Conservation (phyloP, 768 basidiomycete species). For the Panaeolus cyanescens region DNA sequence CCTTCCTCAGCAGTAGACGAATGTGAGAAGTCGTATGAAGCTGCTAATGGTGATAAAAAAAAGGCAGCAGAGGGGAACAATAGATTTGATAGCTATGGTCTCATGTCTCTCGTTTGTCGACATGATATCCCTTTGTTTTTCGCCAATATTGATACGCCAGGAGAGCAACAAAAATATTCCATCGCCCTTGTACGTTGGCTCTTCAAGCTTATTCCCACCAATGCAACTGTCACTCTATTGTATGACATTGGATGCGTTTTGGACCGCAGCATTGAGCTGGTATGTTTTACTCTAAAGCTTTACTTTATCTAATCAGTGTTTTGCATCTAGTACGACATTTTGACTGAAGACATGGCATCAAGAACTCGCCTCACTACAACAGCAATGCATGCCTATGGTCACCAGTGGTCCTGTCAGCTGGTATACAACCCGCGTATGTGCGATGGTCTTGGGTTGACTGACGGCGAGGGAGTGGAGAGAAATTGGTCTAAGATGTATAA, state of each 20-base stretch:
- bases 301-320: not conserved
- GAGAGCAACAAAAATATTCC: constrained; percentile 30
- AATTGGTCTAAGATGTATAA: constrained; percentile 32
- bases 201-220: constrained; percentile 21
- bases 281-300: constrained; percentile 15
- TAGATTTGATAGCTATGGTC: constrained; percentile 32
- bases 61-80: constrained; percentile 14
- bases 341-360: constrained; percentile 12
- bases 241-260: constrained; percentile 39
- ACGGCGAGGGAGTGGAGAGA: constrained; percentile 36
- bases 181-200: constrained; percentile 28
- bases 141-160: constrained; percentile 37
- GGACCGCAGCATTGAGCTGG: constrained; percentile 27
- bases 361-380: constrained; percentile 26
- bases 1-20: constrained; percentile 32
- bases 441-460: constrained; percentile 29
- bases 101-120: constrained; percentile 39
- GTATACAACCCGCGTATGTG: constrained; percentile 32
- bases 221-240: constrained; percentile 23
- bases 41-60: constrained; percentile 26
- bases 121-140: constrained; percentile 39
- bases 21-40: constrained; percentile 34
- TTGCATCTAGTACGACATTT: constrained; percentile 25
- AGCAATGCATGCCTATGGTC: constrained; percentile 32
- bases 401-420: constrained; percentile 21